Evolutionary conservation across 1,284 basidiomycete genomes (phyloP).

Genomic region (Naganishia sp.): DNA sequence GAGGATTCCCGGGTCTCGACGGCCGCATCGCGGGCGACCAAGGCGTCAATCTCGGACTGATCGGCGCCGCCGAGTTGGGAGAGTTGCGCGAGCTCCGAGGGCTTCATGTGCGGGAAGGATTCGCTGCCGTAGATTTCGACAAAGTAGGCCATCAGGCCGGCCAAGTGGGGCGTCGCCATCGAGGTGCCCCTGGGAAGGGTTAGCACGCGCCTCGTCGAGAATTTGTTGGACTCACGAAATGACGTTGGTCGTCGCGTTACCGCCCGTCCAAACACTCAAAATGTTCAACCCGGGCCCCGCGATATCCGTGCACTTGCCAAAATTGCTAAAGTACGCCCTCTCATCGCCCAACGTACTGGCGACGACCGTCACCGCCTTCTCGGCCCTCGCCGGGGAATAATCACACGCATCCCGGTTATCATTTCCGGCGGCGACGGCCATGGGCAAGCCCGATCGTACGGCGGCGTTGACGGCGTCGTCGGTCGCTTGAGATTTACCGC

Average conservation of each 20-base stretch:
- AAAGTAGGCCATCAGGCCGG: slow-evolving; percentile 77
- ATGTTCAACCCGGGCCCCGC: slow-evolving; percentile 83
- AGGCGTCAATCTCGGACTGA: slow-evolving; percentile 50
- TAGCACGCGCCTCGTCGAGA: background rate
- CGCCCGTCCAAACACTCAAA: slow-evolving; percentile 71
- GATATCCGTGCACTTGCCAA: slow-evolving; percentile 75
- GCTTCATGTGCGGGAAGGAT: slow-evolving; percentile 59
- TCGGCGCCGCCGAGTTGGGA: slow-evolving; percentile 40
- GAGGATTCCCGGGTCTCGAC: slow-evolving; percentile 43
- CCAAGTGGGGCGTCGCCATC: slow-evolving; percentile 63
- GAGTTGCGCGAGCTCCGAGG: slow-evolving; percentile 13
- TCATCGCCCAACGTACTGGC: slow-evolving; percentile 78
- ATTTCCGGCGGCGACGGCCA: slow-evolving; percentile 88
- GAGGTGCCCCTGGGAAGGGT: slow-evolving; percentile 55
- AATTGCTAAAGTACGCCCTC: slow-evolving; percentile 86
- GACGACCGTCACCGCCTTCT: slow-evolving; percentile 80
- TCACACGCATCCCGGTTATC: slow-evolving; percentile 67
- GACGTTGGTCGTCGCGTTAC: slow-evolving; percentile 63
- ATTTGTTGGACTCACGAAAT: slow-evolving; percentile 58
- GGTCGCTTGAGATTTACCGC: slow-evolving; percentile 85
- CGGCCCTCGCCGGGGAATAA: slow-evolving; percentile 75
- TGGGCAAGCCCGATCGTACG: slow-evolving; percentile 82
- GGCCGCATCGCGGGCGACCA: slow-evolving; percentile 39
- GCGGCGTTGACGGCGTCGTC: slow-evolving; percentile 85
- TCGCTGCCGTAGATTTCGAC: slow-evolving; percentile 73